These are phyloP conservation scores for Emergomyces orientalis DNA, from an alignment of 2,329 filamentous ascomycete species.

Conservation along the genomic window DNA sequence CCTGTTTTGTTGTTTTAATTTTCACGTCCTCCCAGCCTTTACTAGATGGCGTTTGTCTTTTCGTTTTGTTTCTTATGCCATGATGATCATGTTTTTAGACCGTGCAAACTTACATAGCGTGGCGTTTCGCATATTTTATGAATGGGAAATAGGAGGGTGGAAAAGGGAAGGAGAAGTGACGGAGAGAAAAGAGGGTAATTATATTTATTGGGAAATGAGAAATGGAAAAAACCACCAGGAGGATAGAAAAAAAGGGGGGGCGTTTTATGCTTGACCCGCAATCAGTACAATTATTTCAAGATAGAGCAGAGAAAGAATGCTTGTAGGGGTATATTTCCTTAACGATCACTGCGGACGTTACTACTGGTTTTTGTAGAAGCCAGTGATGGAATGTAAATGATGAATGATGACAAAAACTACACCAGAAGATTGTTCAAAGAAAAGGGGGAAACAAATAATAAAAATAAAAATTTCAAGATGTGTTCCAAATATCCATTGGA, in stretches of 20 bases:
- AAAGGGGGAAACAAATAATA: too few species aligned
- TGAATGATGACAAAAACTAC: neutral
- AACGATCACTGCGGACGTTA: neutral
- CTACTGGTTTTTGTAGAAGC: neutral
- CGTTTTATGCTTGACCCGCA: too few species aligned
- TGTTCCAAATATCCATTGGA: neutral
- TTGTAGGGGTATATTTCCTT: neutral
- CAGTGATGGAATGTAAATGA: neutral
- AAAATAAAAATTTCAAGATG: neutral
- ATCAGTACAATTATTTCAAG: too few species aligned
- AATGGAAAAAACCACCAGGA: too few species aligned
- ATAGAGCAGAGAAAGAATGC: too few species aligned
- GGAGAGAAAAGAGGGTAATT: too few species aligned
- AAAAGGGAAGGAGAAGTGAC: neutral
- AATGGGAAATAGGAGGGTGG: neutral
- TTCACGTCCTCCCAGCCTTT: neutral
- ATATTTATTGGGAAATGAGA: too few species aligned
- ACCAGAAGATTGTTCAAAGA: neutral
- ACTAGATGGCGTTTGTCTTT: neutral
- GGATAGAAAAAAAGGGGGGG: too few species aligned
- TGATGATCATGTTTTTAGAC: neutral
- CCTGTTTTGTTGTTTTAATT: neutral
- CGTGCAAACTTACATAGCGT: neutral
- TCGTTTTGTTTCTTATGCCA: neutral
- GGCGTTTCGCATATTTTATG: neutral